phyloP scores from a whole-genome alignment of 352 stramenopile genomes.

The Pythium volutum region DNA sequence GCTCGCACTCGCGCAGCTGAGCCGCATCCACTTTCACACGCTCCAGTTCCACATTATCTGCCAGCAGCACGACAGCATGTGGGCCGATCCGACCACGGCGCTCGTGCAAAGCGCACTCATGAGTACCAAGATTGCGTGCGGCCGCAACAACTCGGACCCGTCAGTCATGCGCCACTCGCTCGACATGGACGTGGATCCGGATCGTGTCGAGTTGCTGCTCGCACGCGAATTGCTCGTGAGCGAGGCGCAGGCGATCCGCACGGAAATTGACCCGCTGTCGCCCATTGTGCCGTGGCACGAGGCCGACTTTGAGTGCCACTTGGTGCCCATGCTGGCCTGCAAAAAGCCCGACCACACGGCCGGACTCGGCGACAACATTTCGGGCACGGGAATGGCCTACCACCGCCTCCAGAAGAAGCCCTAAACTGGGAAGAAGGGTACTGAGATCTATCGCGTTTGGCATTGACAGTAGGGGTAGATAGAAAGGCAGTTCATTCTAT shows the following conservation, averaged over 20 bases:
- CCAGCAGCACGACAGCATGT: constrained; percentile 57
- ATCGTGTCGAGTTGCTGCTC: constrained; percentile 67
- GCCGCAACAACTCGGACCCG: constrained; percentile 41
- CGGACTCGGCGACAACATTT: constrained; percentile 85
- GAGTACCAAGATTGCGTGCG: constrained; percentile 80
- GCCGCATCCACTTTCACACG: constrained; percentile 84
- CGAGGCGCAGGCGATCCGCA: constrained; percentile 46
- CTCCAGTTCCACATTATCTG: constrained; percentile 87
- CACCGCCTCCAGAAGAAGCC: constrained; percentile 44
- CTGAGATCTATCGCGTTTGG: too few species aligned
- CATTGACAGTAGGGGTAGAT: neutral
- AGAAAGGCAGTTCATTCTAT: neutral
- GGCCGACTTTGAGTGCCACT: constrained; percentile 68
- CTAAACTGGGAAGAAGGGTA: too few species aligned
- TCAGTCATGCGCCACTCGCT: constrained; percentile 49
- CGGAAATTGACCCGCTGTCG: constrained; percentile 64
- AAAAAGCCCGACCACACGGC: constrained; percentile 81
- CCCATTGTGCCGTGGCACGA: constrained; percentile 69
- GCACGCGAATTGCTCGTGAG: constrained; percentile 53
- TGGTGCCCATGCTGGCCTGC: constrained; percentile 80
- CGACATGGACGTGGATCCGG: constrained; percentile 69
- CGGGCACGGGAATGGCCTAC: constrained; percentile 78
- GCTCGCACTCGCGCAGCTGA: constrained; percentile 60
- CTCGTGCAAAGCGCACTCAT: constrained; percentile 77
- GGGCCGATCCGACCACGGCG: constrained; percentile 65